Conservation (phyloP, 2,329 filamentous ascomycete species). For the Knufia fluminis region DNA sequence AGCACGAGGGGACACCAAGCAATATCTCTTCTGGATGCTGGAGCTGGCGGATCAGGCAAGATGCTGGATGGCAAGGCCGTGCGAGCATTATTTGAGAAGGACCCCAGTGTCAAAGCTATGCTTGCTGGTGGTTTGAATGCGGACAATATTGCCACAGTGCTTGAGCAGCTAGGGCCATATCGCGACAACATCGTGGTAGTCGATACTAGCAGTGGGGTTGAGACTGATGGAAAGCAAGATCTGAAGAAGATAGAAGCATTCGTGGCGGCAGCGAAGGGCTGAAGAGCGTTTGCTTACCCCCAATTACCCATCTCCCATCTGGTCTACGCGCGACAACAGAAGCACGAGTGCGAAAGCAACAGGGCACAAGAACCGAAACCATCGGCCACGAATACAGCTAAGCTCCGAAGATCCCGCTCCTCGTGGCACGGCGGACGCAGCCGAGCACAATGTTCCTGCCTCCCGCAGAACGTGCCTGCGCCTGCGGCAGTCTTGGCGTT, state of each 20-base stretch:
- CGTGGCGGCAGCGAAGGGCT: constrained; percentile 59
- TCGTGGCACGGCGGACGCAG: too few species aligned
- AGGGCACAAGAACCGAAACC: too few species aligned
- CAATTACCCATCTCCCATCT: not conserved
- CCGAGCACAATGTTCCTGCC: too few species aligned
- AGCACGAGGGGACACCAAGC: constrained; percentile 70
- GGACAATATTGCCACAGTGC: constrained; percentile 61
- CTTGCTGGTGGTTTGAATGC: constrained; percentile 78
- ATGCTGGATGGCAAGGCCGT: constrained; percentile 64
- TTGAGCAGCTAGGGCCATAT: constrained; percentile 54
- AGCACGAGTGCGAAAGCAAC: too few species aligned
- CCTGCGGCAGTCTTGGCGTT: not conserved
- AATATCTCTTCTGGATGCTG: constrained; percentile 77
- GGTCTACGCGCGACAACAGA: too few species aligned
- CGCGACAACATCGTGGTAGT: constrained; percentile 64
- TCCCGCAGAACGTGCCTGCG: too few species aligned
- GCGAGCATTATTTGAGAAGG: constrained; percentile 54
- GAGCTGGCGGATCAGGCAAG: constrained; percentile 70
- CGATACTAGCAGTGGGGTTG: constrained; percentile 91
- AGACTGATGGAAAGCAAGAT: constrained; percentile 71
- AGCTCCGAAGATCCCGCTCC: too few species aligned
- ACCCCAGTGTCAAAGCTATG: constrained; percentile 63
- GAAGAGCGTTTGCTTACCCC: not conserved
- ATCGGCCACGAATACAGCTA: too few species aligned
- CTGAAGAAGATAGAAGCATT: constrained; percentile 73